Percentiles rank a stretch among this genome's conserved stretches.
phyloP scores from a whole-genome alignment of 2,329 filamentous ascomycete species.

The Trichocomaceae sp. region DNA sequence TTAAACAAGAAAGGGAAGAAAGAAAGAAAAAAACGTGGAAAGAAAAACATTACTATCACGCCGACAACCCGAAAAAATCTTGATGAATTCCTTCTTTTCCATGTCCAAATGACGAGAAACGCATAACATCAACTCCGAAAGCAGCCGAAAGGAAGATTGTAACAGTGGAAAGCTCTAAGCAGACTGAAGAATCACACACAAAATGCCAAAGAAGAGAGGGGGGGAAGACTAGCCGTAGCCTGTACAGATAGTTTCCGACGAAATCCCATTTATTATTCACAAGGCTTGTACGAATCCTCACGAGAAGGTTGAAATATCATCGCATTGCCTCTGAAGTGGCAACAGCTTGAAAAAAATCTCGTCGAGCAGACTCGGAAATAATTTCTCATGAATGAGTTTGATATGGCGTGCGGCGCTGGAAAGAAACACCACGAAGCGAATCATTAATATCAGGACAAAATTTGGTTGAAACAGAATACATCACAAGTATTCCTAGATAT shows the following conservation, averaged over 20 bases:
- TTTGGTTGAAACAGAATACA: not conserved
- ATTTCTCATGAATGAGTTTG: not conserved
- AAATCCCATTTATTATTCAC: not conserved
- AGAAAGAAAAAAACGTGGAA: not conserved
- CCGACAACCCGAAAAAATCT: constrained; percentile 2
- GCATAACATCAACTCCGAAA: not conserved
- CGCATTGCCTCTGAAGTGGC: not conserved
- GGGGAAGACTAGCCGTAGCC: not conserved
- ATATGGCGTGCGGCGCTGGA: not conserved
- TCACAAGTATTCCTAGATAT: not conserved
- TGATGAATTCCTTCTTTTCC: not conserved
- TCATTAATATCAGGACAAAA: not conserved
- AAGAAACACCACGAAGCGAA: not conserved
- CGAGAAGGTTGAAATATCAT: not conserved
- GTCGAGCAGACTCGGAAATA: not conserved
- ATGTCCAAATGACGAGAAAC: not conserved
- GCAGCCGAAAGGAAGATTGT: not conserved
- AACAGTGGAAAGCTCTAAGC: not conserved
- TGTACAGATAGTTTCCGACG: not conserved
- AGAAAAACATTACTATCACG: constrained; percentile 3
- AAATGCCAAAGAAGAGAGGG: not conserved
- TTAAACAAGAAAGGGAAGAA: not conserved
- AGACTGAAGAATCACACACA: not conserved
- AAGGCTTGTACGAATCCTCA: no score
- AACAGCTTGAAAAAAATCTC: not conserved